Evolutionary conservation across 805 yeast genomes (phyloP).

Genomic region (Candida corydali): DNA sequence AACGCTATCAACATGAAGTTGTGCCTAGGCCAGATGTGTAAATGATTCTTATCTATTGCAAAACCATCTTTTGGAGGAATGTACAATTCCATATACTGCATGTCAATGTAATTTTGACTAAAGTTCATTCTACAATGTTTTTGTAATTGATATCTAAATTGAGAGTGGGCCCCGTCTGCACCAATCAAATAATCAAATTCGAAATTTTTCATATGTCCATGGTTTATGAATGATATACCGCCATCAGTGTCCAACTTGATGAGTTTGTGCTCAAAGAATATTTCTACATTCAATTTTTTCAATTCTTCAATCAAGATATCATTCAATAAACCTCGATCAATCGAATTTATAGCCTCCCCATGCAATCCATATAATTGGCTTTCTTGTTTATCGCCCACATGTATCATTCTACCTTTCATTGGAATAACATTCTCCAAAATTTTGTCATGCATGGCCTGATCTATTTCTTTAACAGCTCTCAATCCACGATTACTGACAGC

Average conservation of each 20-base stretch:
- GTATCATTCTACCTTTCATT: conserved; percentile 89
- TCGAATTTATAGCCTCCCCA: conserved; percentile 83
- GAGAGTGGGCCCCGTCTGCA: conserved; percentile 82
- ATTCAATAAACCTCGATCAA: conserved; percentile 72
- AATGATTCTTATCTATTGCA: conserved; percentile 63
- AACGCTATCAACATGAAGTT: conserved; percentile 86
- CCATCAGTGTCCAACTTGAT: conserved; percentile 14
- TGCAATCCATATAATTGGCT: conserved; percentile 74
- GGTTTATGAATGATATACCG: conserved; percentile 3
- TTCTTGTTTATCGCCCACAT: conserved; percentile 56
- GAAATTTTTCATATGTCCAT: conserved; percentile 15
- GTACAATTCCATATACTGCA: conserved; percentile 75
- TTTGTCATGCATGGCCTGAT: conserved; percentile 50
- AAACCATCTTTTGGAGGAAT: conserved; percentile 59
- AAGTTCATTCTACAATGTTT: conserved; percentile 64
- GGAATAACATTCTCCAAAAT: conserved; percentile 67
- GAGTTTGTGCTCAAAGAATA: conserved; percentile 58
- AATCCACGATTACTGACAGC: conserved; percentile 89
- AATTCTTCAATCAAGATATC: conserved; percentile 61
- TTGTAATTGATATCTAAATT: conserved; percentile 65
- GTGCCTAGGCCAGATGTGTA: conserved; percentile 92
- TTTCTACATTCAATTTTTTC: conserved; percentile 35
- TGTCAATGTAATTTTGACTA: conserved; percentile 74
- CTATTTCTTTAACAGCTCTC: conserved; percentile 60
- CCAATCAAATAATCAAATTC: conserved; percentile 67